phyloP scores from a whole-genome alignment of 2,329 filamentous ascomycete genomes.

The Acarospora socialis region DNA sequence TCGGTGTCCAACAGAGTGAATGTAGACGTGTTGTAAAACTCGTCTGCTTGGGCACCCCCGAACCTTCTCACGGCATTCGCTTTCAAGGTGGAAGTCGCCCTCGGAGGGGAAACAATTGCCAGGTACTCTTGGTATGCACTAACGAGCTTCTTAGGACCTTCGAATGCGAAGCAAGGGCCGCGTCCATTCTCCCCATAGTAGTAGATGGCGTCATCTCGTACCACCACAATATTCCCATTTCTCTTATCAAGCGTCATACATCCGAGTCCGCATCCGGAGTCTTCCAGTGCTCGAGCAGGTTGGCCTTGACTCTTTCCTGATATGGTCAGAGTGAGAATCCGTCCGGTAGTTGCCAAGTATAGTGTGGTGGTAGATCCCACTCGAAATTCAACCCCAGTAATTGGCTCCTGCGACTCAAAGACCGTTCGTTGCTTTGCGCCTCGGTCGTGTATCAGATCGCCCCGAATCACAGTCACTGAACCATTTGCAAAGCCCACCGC shows the following conservation, averaged over 20 bases:
- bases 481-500: constrained; percentile 95
- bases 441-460: constrained; percentile 87
- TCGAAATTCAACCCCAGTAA: constrained; percentile 76
- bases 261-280: constrained; percentile 77
- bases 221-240: constrained; percentile 79
- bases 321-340: constrained; percentile 74
- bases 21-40: constrained; percentile 71
- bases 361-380: constrained; percentile 55
- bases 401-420: constrained; percentile 90
- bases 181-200: constrained; percentile 77
- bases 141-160: constrained; percentile 75
- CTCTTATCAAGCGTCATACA: constrained; percentile 81
- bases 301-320: constrained; percentile 81
- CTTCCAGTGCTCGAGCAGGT: constrained; percentile 75
- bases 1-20: constrained; percentile 90
- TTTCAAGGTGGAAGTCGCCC: constrained; percentile 36
- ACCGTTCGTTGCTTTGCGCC: constrained; percentile 89
- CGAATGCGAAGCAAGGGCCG: constrained; percentile 78
- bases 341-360: constrained; percentile 81
- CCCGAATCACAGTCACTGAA: constrained; percentile 80
- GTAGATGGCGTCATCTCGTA: constrained; percentile 87
- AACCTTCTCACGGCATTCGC: constrained; percentile 57
- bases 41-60: constrained; percentile 56
- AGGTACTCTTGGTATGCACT: constrained; percentile 73
- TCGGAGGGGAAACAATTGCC: constrained; percentile 68